A percentile compares a stretch with the other conserved stretches of the same genome.
Conservation (phyloP, 2,329 filamentous ascomycete species). For the Onygena corvina region DNA sequence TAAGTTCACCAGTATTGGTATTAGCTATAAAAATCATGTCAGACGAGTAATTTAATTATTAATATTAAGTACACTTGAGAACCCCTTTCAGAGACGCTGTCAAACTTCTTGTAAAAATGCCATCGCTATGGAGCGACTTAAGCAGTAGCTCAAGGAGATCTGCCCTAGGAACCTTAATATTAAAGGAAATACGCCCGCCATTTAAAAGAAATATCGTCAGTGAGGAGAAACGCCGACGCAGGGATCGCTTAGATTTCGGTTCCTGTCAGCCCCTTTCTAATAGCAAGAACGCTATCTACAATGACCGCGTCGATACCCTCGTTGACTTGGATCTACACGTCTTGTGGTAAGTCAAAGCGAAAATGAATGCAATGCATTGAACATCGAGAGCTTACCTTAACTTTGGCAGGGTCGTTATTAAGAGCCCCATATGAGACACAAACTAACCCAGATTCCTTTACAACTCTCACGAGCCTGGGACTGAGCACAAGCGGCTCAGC, state of each 20-base stretch:
- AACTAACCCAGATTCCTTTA: slow-evolving; percentile 86
- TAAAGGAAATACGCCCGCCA: too few species aligned
- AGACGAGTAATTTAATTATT: too few species aligned
- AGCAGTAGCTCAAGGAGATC: too few species aligned
- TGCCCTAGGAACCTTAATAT: too few species aligned
- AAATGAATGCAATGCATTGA: neutral
- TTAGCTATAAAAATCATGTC: too few species aligned
- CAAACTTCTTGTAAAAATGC: too few species aligned
- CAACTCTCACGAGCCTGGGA: slow-evolving; percentile 76
- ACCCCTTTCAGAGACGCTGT: too few species aligned
- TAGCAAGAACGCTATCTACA: slow-evolving; percentile 85
- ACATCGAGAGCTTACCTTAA: slow-evolving; percentile 52
- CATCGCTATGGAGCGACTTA: too few species aligned
- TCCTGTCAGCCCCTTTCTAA: slow-evolving; percentile 72
- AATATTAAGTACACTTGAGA: too few species aligned
- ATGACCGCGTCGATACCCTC: slow-evolving; percentile 97
- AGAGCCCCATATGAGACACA: slow-evolving; percentile 87
- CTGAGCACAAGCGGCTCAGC: slow-evolving; percentile 80
- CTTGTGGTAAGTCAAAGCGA: slow-evolving; percentile 2
- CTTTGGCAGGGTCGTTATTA: slow-evolving; percentile 79
- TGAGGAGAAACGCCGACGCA: too few species aligned
- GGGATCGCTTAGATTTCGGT: slow-evolving; percentile 12
- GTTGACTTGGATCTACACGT: slow-evolving; percentile 62
- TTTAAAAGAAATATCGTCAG: too few species aligned
- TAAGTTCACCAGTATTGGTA: too few species aligned